Base-by-base conservation (phyloP, 495 filamentous ascomycete species). In the Trichoderma erinaceum region DNA sequence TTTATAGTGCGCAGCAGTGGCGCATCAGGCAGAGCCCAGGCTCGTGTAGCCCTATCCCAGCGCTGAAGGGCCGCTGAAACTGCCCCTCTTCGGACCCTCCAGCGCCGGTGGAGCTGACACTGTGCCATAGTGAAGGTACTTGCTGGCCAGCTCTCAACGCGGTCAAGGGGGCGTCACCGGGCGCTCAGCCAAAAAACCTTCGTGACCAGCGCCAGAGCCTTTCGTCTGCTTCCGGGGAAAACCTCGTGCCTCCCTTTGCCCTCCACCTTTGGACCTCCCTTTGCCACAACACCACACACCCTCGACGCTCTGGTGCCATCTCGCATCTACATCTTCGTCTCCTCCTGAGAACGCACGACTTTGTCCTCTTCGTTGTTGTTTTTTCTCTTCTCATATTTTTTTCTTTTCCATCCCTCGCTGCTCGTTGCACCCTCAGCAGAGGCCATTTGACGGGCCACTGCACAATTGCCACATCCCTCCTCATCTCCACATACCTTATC, bases 261-360 rank as follows among this genome's bases (percentile, higher is more conserved):
- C 56, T 58, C 21, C 50, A 25, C 50, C 50, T 61, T 35, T 61
- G 11, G 25, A 61, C 56, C 27, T 61, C 56, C 56, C 56, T 61
- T 61, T 29, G 56, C 66, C 63, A 66, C 73, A 71, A 72, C 75
- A 70, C 74, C 75, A 66, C 43, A 70, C 70, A 68, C 70, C 70
- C 69, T 70, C 72, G 48, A 67, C 58, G 58, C 58, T 63, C 23
- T 48, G 44, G 44, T 48, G 44, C 44, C 15, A 48, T 48, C 44
- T 38, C 35, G 35, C 35, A 38, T 11, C n/a, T n/a, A 23, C 50
- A 67, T 66, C 73, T 69, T 69, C 69, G 68, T 74, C 68, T 72
- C 71, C 27, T 65, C 68, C 68, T 63, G 61, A 65, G 73, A 70
- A 72, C 75, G 71, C 75, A 75, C 66, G 44, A 70, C 69, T 69